Evolutionary conservation across 805 yeast species (phyloP).

Genomic region (Blastobotrys parvus): DNA sequence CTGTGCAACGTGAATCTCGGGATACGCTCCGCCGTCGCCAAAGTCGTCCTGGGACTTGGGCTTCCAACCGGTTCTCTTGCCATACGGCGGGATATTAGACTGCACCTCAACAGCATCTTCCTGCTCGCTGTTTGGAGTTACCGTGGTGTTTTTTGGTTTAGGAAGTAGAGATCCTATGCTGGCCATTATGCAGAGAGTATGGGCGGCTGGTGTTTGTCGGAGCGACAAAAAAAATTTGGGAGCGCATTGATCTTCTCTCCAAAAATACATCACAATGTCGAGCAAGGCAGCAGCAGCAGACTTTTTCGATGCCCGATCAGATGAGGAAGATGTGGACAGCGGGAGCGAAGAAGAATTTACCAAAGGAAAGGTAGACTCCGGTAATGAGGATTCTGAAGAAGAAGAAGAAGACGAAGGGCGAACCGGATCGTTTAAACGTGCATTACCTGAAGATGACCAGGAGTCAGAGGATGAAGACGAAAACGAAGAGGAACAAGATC

Average conservation of each 20-base stretch:
- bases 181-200: not conserved
- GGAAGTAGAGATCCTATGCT: constrained; percentile 3
- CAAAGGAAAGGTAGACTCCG: constrained; percentile 1
- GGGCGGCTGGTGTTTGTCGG: not conserved
- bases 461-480: constrained; percentile 14
- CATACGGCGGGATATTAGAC: constrained; percentile 18
- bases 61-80: constrained; percentile 21
- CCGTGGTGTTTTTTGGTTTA: not conserved
- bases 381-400: constrained; percentile 7
- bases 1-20: constrained; percentile 28
- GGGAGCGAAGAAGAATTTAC: constrained; percentile 8
- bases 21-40: constrained; percentile 30
- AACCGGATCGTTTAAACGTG: constrained; percentile 6
- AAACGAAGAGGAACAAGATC: constrained; percentile 11
- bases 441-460: constrained; percentile 9
- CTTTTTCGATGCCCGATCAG: constrained; percentile 4
- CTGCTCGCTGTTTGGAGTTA: not conserved
- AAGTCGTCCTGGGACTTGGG: constrained; percentile 22
- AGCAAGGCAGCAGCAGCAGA: constrained; percentile 9
- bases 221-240: not conserved
- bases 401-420: constrained; percentile 13
- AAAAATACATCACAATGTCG: not conserved
- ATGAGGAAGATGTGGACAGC: constrained; percentile 1
- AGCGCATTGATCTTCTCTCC: not conserved
- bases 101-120: constrained; percentile 1